These are phyloP conservation scores for Penicillium brasilianum DNA, from an alignment of 2,329 filamentous ascomycete species.

Conservation along the genomic window DNA sequence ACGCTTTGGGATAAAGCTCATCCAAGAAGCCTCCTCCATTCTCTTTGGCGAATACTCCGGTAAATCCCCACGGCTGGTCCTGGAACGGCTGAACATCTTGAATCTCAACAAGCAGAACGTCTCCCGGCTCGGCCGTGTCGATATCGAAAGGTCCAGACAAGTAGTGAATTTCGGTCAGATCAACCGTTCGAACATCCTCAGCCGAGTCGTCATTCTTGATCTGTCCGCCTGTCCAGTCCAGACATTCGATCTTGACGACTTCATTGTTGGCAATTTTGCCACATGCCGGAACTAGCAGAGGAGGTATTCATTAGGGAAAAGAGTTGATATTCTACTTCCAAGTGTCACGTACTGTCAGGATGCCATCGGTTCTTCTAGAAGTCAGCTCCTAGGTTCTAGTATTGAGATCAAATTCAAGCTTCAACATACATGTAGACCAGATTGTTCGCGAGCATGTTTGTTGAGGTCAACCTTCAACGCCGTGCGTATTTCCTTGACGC, in stretches of 20 bases:
- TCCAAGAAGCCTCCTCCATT: constrained; percentile 92
- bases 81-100: constrained; percentile 90
- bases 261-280: constrained; percentile 79
- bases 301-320: background rate
- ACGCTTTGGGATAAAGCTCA: constrained; percentile 83
- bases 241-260: constrained; percentile 90
- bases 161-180: constrained; percentile 84
- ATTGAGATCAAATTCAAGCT: constrained; percentile 6
- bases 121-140: constrained; percentile 81
- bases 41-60: constrained; percentile 75
- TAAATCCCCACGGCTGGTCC: constrained; percentile 88
- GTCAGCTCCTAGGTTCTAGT: constrained; percentile 12
- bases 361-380: constrained; percentile 83
- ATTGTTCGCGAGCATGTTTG: constrained; percentile 72
- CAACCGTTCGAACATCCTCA: constrained; percentile 84
- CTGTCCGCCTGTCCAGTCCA: constrained; percentile 80
- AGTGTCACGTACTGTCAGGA: constrained; percentile 71
- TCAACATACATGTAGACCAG: constrained; percentile 69
- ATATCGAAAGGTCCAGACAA: constrained; percentile 88
- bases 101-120: constrained; percentile 85
- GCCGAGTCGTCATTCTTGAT: constrained; percentile 88
- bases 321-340: background rate
- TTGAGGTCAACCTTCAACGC: constrained; percentile 75
- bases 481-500: constrained; percentile 63
- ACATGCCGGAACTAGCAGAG: constrained; percentile 69